Percentiles rank a stretch among this genome's conserved stretches.
These are phyloP conservation scores for Pseudonectria foliicola DNA, from an alignment of 2,329 filamentous ascomycete genomes.

Conservation along the genomic window DNA sequence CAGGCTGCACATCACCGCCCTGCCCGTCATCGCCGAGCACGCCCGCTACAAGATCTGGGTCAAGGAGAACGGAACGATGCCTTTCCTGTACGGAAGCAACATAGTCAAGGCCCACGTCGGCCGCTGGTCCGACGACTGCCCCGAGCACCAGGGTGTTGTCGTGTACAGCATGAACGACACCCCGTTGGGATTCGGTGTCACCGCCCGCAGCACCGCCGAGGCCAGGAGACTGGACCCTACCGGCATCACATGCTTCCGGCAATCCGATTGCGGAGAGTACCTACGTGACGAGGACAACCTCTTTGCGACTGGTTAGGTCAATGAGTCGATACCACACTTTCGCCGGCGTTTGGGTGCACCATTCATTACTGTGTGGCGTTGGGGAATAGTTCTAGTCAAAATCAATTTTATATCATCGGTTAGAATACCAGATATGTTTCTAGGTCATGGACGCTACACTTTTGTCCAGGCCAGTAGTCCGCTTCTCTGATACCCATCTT, in stretches of 20 bases:
- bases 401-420: no score
- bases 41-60: constrained; percentile 97
- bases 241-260: constrained; percentile 79
- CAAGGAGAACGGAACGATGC: constrained; percentile 94
- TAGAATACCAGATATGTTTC: constrained; percentile 3
- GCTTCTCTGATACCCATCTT: no score
- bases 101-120: constrained; percentile 67
- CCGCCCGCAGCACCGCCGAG: constrained; percentile 79
- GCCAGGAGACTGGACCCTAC: constrained; percentile 82
- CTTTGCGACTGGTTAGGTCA: constrained; percentile 44
- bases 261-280: constrained; percentile 93
- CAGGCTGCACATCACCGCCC: constrained; percentile 80
- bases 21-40: constrained; percentile 83
- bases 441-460: background rate
- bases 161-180: constrained; percentile 90
- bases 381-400: constrained; percentile 1
- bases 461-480: no score
- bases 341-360: constrained; percentile 19
- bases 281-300: constrained; percentile 71
- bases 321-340: constrained; percentile 4
- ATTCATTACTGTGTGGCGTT: constrained; percentile 12
- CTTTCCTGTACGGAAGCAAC: constrained; percentile 91
- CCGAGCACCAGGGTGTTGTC: constrained; percentile 86
- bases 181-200: constrained; percentile 88
- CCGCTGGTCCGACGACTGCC: constrained; percentile 83